phyloP scores from a whole-genome alignment of 2,329 filamentous ascomycete genomes.

The Paraconiothyrium sp. region DNA sequence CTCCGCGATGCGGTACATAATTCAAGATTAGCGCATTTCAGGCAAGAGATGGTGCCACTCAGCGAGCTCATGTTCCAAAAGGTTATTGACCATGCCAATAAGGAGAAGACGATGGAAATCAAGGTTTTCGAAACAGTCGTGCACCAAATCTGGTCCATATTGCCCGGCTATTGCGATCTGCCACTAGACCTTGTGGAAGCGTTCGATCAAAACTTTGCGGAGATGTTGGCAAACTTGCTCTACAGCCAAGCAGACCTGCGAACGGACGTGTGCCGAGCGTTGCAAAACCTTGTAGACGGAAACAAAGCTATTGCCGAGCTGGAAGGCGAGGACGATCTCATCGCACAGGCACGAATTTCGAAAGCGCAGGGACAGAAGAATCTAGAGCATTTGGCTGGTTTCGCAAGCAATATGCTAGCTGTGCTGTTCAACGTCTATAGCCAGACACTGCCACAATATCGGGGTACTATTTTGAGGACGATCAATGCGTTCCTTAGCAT shows the following conservation, averaged over 20 bases:
- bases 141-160: slow-evolving; percentile 91
- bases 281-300: slow-evolving; percentile 89
- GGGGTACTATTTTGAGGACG: slow-evolving; percentile 89
- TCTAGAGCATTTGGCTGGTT: slow-evolving; percentile 78
- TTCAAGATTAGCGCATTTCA: slow-evolving; percentile 86
- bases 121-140: slow-evolving; percentile 98
- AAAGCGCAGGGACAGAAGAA: slow-evolving; percentile 81
- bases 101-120: slow-evolving; percentile 91
- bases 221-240: slow-evolving; percentile 87
- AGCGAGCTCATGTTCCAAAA: slow-evolving; percentile 91
- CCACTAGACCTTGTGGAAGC: slow-evolving; percentile 76
- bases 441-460: slow-evolving; percentile 90
- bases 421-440: slow-evolving; percentile 99
- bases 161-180: slow-evolving; percentile 94
- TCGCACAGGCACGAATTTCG: slow-evolving; percentile 80
- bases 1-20: slow-evolving; percentile 91
- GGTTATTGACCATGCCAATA: slow-evolving; percentile 81
- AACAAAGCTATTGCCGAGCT: slow-evolving; percentile 82
- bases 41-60: slow-evolving; percentile 83
- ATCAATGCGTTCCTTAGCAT: slow-evolving; percentile 96
- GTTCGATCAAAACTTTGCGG: slow-evolving; percentile 89
- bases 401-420: slow-evolving; percentile 88
- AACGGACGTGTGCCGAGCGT: slow-evolving; percentile 83
- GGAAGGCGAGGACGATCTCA: slow-evolving; percentile 71
- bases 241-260: slow-evolving; percentile 92